Evolutionary conservation across 2,329 filamentous ascomycete genomes (phyloP).

Genomic region (Pezicula rhizophila): DNA sequence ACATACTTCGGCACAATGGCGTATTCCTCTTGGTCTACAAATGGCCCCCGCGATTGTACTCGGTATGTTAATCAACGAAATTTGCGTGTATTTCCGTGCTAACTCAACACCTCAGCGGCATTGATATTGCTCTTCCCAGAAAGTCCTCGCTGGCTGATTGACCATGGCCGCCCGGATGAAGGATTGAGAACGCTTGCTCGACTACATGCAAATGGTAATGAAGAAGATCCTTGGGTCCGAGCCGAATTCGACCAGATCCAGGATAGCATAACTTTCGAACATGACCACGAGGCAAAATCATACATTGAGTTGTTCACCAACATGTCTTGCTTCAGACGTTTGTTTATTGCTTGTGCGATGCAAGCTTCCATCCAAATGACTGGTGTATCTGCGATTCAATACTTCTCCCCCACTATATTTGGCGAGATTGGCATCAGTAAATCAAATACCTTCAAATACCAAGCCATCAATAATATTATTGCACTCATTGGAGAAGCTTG

Average conservation of each 20-base stretch:
- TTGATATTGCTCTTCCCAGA: constrained; percentile 61
- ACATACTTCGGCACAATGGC: constrained; percentile 28
- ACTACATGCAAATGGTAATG: constrained; percentile 55
- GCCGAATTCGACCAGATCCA: constrained; percentile 60
- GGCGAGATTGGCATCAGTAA: constrained; percentile 51
- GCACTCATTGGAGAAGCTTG: constrained; percentile 52
- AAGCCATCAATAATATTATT: constrained; percentile 59
- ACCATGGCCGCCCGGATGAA: constrained; percentile 48
- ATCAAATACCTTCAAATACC: constrained; percentile 54
- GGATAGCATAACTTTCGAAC: constrained; percentile 54
- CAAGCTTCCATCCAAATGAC: constrained; percentile 64
- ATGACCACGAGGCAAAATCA: constrained; percentile 56
- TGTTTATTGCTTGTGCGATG: constrained; percentile 54
- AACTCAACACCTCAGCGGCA: constrained; percentile 29
- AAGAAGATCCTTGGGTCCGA: constrained; percentile 52
- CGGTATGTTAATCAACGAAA: constrained; percentile 24
- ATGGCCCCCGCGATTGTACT: constrained; percentile 50
- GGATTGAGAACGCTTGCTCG: constrained; percentile 52
- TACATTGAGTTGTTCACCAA: constrained; percentile 56
- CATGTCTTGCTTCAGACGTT: constrained; percentile 54
- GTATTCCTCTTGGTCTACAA: constrained; percentile 43
- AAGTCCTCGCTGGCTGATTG: constrained; percentile 55
- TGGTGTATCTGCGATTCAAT: constrained; percentile 58
- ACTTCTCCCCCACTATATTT: constrained; percentile 54
- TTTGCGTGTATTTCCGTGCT: neutral